Conservation (phyloP, 2,329 filamentous ascomycete species). For the Fusarium acutatum region DNA sequence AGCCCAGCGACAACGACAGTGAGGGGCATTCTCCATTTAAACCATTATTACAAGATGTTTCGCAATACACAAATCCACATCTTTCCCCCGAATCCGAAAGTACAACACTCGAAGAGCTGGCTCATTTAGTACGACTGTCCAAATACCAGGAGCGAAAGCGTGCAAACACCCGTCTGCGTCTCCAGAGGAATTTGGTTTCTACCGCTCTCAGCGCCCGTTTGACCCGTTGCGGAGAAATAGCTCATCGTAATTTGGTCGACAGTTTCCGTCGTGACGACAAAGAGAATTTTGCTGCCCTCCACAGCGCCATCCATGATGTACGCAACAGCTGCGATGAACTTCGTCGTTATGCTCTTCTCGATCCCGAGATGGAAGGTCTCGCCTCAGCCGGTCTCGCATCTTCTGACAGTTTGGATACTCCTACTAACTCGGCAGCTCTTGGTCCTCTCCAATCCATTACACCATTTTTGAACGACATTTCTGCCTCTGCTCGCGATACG, state of each 20-base stretch:
- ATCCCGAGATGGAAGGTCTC: conserved; percentile 73
- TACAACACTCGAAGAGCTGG: conserved; percentile 79
- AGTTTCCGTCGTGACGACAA: conserved; percentile 83
- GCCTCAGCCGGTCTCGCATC: conserved; percentile 54
- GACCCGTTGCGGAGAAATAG: conserved; percentile 76
- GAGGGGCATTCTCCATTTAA: conserved; percentile 53
- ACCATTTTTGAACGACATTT: conserved; percentile 77
- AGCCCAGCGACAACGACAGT: conserved; percentile 47
- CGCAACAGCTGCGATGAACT: conserved; percentile 79
- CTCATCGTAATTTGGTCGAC: conserved; percentile 79
- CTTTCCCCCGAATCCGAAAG: conserved; percentile 68
- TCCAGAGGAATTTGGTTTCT: conserved; percentile 78
- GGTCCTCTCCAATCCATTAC: conserved; percentile 52
- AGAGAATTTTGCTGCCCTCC: conserved; percentile 76
- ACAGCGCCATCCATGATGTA: conserved; percentile 82
- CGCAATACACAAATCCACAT: conserved; percentile 70
- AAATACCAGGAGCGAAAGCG: conserved; percentile 86
- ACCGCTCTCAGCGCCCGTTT: conserved; percentile 79
- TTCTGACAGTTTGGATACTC: conserved; percentile 60
- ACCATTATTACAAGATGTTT: conserved; percentile 71
- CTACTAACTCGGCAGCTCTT: conserved; percentile 52
- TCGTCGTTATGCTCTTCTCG: conserved; percentile 74
- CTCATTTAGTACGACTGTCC: conserved; percentile 78
- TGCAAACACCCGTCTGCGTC: conserved; percentile 74
- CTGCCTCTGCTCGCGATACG: conserved; percentile 75